Evolutionary conservation across 768 basidiomycete species (phyloP).

Genomic region (Hirschioporus abietinus): DNA sequence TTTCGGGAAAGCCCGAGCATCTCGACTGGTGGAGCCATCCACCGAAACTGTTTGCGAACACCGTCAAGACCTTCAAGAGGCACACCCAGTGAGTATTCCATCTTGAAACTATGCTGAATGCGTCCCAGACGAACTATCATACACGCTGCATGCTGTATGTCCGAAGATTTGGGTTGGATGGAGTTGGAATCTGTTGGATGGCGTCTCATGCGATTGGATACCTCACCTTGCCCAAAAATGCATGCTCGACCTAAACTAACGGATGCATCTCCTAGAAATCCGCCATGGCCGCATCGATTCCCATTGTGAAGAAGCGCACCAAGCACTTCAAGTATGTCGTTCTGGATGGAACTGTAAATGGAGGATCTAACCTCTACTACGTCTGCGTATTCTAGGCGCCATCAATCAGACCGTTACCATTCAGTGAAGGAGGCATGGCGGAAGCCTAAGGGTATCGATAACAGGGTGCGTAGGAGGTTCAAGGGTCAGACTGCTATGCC

Average conservation of each 20-base stretch:
- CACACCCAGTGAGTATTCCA: neutral
- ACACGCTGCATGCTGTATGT: neutral
- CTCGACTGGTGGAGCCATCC: neutral
- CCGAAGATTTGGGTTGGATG: neutral
- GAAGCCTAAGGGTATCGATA: slow-evolving; percentile 99
- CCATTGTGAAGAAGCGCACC: slow-evolving; percentile 95
- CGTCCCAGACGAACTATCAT: neutral
- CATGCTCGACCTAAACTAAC: no score
- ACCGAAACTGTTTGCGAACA: neutral
- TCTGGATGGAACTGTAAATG: slow-evolving; percentile 3
- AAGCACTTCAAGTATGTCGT: slow-evolving; percentile 86
- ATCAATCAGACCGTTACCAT: slow-evolving; percentile 98
- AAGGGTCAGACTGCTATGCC: slow-evolving; percentile 97
- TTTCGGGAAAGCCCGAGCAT: neutral
- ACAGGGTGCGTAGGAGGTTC: slow-evolving; percentile 92
- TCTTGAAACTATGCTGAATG: neutral
- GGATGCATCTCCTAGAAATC: neutral
- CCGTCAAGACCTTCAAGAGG: neutral
- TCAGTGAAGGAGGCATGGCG: slow-evolving; percentile 98
- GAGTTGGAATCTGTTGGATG: neutral
- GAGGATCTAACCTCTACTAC: slow-evolving; percentile 4
- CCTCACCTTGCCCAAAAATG: neutral
- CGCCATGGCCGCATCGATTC: slow-evolving; percentile 47
- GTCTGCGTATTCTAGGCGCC: slow-evolving; percentile 55
- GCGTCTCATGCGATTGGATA: neutral